phyloP scores from a whole-genome alignment of 805 yeast species.

The Cyberlindnera mrakii region DNA sequence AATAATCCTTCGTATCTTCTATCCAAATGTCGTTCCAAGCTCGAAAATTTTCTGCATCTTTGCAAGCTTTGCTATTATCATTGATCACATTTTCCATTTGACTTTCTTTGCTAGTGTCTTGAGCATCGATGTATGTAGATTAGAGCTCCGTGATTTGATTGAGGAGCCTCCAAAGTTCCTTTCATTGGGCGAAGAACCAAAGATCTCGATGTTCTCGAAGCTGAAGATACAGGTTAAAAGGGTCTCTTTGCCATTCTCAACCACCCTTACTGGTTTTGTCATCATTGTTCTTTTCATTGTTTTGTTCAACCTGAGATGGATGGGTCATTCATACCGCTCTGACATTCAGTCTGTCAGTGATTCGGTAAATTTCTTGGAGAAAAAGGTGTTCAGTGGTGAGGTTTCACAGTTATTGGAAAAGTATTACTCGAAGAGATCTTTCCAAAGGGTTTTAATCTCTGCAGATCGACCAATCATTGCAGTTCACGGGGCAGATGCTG shows the following conservation, averaged over 20 bases:
- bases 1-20: slow-evolving; percentile 20
- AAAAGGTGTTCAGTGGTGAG: slow-evolving; percentile 17
- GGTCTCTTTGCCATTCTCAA: slow-evolving; percentile 29
- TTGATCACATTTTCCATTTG: slow-evolving; percentile 56
- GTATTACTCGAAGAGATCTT: background rate
- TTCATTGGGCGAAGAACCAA: slow-evolving; percentile 6
- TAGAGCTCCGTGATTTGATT: slow-evolving; percentile 53
- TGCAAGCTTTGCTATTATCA: slow-evolving; percentile 39
- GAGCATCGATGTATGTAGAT: slow-evolving; percentile 58
- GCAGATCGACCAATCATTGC: slow-evolving; percentile 25
- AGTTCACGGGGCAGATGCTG: slow-evolving; percentile 1
- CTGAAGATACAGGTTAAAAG: background rate
- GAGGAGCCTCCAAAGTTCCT: slow-evolving; percentile 2
- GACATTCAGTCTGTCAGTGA: background rate
- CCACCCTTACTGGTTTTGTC: slow-evolving; percentile 26
- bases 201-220: background rate
- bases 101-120: slow-evolving; percentile 62
- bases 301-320: slow-evolving; percentile 30
- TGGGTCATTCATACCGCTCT: slow-evolving; percentile 10
- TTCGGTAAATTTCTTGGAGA: slow-evolving; percentile 12
- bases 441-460: slow-evolving; percentile 9
- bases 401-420: slow-evolving; percentile 6
- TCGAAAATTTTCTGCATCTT: slow-evolving; percentile 40
- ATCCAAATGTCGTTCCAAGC: slow-evolving; percentile 26
- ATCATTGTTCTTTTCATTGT: slow-evolving; percentile 23